Evolutionary conservation across 306 rosid genomes (phyloP), one percentile per base, ranked within the genome.

Genomic region (Begonia peltatifolia): DNA sequence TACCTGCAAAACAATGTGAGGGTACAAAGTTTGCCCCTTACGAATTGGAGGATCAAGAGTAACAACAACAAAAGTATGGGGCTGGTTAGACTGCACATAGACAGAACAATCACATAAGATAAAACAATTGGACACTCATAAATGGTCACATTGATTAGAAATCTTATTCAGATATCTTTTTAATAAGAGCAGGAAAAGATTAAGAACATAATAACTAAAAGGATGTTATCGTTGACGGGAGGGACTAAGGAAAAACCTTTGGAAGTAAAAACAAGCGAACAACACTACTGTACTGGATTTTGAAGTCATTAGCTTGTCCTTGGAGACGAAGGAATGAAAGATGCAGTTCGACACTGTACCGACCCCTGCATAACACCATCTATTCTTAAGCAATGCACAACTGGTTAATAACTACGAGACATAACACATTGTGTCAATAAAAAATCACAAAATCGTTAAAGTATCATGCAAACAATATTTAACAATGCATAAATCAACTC

Each of bases 1-100:
- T 78, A 90, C 99, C 99, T 92, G 99, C 87, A 92, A 78, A 48
- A 92, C 99, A 64, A 92, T 87, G 70, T 92, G 99, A 9, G 96
- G 99, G 62, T 92, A 92, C 74, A 86, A 72, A 59, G 99, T 92
- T 71, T 92, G 96, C 38, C 96, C 99, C 66, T 92, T 92, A 58
- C 99, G 99, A 69, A 92, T 92, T 41, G 99, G 99, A 2, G 99
- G 99, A 56, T 92, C 96, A 63, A 92, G 94, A 74, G 88, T 81
- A 67, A 92, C 79, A 58, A 92, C 59, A 30, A 92, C 99, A 13
- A 86, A 87, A 47, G 96, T 86, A 68, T 83, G 94, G 36, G 99
- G 99, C 78, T 86, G 97, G 77, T 89, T 86, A 61, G 95, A 92
- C 99, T 92, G 74, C 79, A 55, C 13, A 68, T 49, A 78, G 44